Percentiles rank a stretch among this genome's conserved stretches.
Conservation (phyloP, 108 stramenopile species). For the Nitzschia sp. region DNA sequence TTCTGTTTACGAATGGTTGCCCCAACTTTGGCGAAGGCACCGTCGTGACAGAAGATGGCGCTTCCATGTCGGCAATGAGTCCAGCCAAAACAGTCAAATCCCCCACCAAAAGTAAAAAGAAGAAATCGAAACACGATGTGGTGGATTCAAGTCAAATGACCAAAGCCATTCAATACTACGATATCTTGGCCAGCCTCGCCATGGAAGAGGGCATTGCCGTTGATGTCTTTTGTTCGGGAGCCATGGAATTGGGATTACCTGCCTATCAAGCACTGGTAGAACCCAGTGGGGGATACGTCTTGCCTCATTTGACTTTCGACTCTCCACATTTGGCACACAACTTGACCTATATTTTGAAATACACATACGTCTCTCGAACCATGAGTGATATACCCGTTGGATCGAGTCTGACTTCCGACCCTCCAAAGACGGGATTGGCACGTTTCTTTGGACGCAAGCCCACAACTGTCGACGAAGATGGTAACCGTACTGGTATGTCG, state of each 20-base stretch:
- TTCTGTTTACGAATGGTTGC: constrained; percentile 66
- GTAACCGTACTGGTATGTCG: neutral
- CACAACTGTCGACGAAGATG: constrained; percentile 2
- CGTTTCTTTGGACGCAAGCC: neutral
- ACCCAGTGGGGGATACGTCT: constrained; percentile 55
- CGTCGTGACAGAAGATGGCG: constrained; percentile 23
- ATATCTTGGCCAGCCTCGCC: constrained; percentile 27
- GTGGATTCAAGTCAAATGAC: constrained; percentile 40
- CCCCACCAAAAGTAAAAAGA: too few relatives aligned
- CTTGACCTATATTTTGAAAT: constrained; percentile 32
- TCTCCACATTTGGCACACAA: constrained; percentile 32
- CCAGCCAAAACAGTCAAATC: neutral
- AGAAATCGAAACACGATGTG: constrained; percentile 14
- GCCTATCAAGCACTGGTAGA: constrained; percentile 57
- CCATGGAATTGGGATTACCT: constrained; percentile 42
- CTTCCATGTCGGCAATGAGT: neutral
- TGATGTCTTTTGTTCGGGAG: constrained; percentile 53
- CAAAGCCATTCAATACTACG: constrained; percentile 43
- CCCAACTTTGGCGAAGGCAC: constrained; percentile 55
- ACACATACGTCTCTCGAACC: constrained; percentile 39
- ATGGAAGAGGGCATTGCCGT: constrained; percentile 42
- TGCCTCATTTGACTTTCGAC: constrained; percentile 38
- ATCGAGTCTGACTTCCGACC: neutral
- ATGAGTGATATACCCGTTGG: neutral
- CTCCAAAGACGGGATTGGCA: neutral